Conservation (phyloP, 805 yeast species). For the Candida patagonica region DNA sequence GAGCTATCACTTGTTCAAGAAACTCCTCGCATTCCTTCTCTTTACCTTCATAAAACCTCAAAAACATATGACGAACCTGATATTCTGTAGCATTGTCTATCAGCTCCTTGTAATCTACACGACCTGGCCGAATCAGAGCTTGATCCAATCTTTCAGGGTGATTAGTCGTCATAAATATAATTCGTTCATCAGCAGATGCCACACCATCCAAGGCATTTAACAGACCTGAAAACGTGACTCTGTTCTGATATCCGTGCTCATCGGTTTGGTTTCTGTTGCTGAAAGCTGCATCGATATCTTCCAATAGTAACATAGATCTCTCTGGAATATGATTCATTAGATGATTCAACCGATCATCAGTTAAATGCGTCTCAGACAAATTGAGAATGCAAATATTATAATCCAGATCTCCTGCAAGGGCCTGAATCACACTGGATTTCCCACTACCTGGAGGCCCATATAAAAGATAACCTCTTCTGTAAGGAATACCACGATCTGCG, state of each 20-base stretch:
- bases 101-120: conserved; percentile 76
- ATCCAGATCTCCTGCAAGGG: conserved; percentile 91
- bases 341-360: conserved; percentile 91
- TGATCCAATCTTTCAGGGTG: conserved; percentile 93
- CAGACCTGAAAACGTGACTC: conserved; percentile 92
- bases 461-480: conserved; percentile 84
- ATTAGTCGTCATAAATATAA: conserved; percentile 97
- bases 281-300: conserved; percentile 96
- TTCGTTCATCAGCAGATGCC: conserved; percentile 91
- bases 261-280: conserved; percentile 64
- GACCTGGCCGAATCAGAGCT: conserved; percentile 88
- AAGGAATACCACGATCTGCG: conserved; percentile 93
- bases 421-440: conserved; percentile 91
- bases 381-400: conserved; percentile 92
- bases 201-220: conserved; percentile 95
- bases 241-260: conserved; percentile 72
- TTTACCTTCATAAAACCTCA: conserved; percentile 66
- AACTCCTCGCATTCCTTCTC: conserved; percentile 48
- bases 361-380: conserved; percentile 79
- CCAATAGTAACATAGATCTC: conserved; percentile 72
- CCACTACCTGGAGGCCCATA: conserved; percentile 99
- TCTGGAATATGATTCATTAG: conserved; percentile 94
- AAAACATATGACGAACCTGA: conserved; percentile 78
- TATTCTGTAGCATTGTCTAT: conserved; percentile 79
- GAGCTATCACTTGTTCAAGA: conserved; percentile 35